A percentile compares a stretch with the other conserved stretches of the same genome.
Evolutionary conservation across 2,329 filamentous ascomycete species (phyloP).

Genomic region (Monilinia aucupariae): DNA sequence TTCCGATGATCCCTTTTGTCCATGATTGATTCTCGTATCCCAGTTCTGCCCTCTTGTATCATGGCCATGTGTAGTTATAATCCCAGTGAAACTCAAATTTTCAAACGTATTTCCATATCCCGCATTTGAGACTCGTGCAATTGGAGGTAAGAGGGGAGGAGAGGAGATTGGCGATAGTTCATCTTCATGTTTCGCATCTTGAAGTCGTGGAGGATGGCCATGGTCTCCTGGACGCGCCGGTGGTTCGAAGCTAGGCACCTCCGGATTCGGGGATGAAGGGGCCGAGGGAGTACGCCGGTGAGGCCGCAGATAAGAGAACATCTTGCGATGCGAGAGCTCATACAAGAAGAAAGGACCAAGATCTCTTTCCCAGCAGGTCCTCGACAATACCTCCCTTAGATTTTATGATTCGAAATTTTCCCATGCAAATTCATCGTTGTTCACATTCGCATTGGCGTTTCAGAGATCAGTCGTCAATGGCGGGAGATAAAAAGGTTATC

Average conservation of each 20-base stretch:
- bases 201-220: constrained; percentile 29
- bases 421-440: not conserved
- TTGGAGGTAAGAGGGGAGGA: constrained; percentile 43
- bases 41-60: constrained; percentile 18
- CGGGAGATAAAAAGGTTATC: not conserved
- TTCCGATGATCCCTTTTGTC: constrained; percentile 20
- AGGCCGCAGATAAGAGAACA: constrained; percentile 37
- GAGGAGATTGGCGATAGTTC: constrained; percentile 36
- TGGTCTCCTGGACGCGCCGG: constrained; percentile 27
- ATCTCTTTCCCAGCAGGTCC: not conserved
- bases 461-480: not conserved
- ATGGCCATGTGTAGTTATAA: constrained; percentile 1
- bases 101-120: constrained; percentile 19
- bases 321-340: constrained; percentile 17
- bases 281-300: constrained; percentile 35
- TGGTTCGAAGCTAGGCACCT: constrained; percentile 30
- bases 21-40: constrained; percentile 10
- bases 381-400: not conserved
- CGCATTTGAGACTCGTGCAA: constrained; percentile 36
- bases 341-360: not conserved
- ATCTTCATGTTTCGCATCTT: constrained; percentile 25
- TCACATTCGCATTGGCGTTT: not conserved
- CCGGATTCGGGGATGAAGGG: constrained; percentile 32
- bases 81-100: constrained; percentile 14
- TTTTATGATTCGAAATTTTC: not conserved